Conservation (phyloP, 2,329 filamentous ascomycete species). For the Fusarium algeriense region DNA sequence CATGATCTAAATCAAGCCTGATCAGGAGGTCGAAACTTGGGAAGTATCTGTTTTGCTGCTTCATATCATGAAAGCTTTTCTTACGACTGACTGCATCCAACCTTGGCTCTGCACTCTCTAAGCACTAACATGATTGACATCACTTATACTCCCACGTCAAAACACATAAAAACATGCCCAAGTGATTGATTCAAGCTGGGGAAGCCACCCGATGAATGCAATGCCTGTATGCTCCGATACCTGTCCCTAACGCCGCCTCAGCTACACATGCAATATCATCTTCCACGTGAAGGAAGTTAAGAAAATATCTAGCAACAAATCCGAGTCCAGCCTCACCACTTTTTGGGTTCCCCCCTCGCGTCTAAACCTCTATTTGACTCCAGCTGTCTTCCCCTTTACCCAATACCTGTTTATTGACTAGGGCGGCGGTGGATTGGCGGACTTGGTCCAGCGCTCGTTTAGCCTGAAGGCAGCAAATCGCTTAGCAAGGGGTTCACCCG, state of each 20-base stretch:
- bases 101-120: background rate
- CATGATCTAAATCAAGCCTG: background rate
- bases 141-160: background rate
- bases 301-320: conserved; percentile 19
- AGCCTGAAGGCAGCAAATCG: conserved; percentile 75
- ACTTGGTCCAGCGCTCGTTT: conserved; percentile 56
- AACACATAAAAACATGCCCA: background rate
- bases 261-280: conserved; percentile 33
- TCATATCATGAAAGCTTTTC: background rate
- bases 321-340: conserved; percentile 8
- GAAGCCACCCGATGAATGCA: conserved; percentile 24
- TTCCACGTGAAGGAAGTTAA: conserved; percentile 24
- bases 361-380: background rate
- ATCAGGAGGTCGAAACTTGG: background rate
- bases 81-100: background rate
- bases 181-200: conserved; percentile 7
- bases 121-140: background rate
- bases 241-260: conserved; percentile 38
- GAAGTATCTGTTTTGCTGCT: background rate
- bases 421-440: conserved; percentile 43
- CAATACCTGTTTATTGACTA: conserved; percentile 33
- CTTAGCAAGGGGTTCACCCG: conserved; percentile 72
- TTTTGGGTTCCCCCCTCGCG: background rate
- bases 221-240: conserved; percentile 32
- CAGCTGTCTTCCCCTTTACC: conserved; percentile 1